Base-by-base conservation (phyloP, 2,329 filamentous ascomycete species). In the Fusarium ramigenum region DNA sequence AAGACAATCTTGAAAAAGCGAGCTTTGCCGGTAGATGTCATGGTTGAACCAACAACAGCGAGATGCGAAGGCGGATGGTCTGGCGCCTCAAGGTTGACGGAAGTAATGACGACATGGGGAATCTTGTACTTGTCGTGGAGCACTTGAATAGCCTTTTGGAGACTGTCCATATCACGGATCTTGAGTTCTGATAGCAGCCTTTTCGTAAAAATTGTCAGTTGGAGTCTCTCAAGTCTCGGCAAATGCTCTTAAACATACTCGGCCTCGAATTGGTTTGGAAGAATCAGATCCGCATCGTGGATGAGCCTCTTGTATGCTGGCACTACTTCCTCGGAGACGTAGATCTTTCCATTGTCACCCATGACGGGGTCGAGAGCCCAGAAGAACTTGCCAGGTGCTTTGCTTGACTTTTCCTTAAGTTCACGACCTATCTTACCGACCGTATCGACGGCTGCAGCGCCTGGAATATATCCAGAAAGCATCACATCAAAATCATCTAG, bases 341-440 rank as follows among this genome's bases (percentile, higher is more conserved):
- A 99, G 18, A 99, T 87, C 75, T 89, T 90, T 56, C 95, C 96
- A 78, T 98, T 95, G 80, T 99, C 96, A 36, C 96, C 96, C 96
- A 99, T 99, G 53, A 99, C 96, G 0, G 97, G 96, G 81, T 99
- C 96, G 32, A 99, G 88, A 6, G 97, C 94, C 96, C 96, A 98
- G 84, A 98, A 98, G 85, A 98, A 97, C 50, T 88, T 90, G 1
- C 94, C 93, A 0, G 93, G 91, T 37, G 86, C 87, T 19, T 84
- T 85, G 40, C 84, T 85, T 4, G 89, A 87, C 77, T 91, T 92
- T 60, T 88, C 85, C 80, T 92, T 93, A 69, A 98, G 87, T 77
- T 97, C 94, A 73, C 91, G 87, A 18, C 90, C 96, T 74, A 99
- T 97, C 62, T 87, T 87, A 14, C 96, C 96, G 3, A 98, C 93